Percentiles rank a stretch among this genome's conserved stretches.
These are phyloP conservation scores for Chaetothyriales sp. DNA, from an alignment of 2,329 filamentous ascomycete species.

Conservation along the genomic window DNA sequence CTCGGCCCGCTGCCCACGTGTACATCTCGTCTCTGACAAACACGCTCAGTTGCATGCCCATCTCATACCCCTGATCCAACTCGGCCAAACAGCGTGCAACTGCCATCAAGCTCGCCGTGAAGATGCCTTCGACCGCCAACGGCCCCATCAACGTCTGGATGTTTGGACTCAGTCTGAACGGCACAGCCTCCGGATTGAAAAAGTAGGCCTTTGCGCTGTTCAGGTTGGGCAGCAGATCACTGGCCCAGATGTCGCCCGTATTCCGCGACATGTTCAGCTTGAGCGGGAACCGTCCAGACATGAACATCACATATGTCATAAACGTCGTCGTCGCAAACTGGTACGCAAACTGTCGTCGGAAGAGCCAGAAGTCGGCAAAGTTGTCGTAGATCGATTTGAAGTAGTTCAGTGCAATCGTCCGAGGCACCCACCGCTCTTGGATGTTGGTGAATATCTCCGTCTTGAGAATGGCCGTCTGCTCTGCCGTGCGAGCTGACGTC, in stretches of 20 bases:
- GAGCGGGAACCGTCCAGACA: constrained; percentile 87
- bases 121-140: constrained; percentile 88
- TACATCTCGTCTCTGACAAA: constrained; percentile 98
- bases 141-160: constrained; percentile 93
- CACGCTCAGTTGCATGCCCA: constrained; percentile 87
- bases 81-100: constrained; percentile 89
- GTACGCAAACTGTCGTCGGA: constrained; percentile 92
- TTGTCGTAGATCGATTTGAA: constrained; percentile 78
- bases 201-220: constrained; percentile 72
- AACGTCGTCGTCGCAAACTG: constrained; percentile 90
- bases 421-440: constrained; percentile 82
- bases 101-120: constrained; percentile 87
- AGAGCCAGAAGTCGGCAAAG: constrained; percentile 93
- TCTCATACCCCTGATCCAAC: constrained; percentile 51
- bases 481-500: constrained; percentile 34
- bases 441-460: constrained; percentile 91
- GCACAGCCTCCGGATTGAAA: constrained; percentile 87
- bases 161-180: constrained; percentile 93
- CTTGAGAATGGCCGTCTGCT: constrained; percentile 56
- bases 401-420: constrained; percentile 68
- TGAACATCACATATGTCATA: constrained; percentile 97
- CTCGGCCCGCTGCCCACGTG: constrained; percentile 69
- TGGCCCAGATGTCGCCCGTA: constrained; percentile 89
- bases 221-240: constrained; percentile 84
- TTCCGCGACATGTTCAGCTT: constrained; percentile 83